Percentiles rank a stretch among this genome's conserved stretches.
phyloP scores from a whole-genome alignment of 257 asterid genomes.

The Penstemon davidsonii region DNA sequence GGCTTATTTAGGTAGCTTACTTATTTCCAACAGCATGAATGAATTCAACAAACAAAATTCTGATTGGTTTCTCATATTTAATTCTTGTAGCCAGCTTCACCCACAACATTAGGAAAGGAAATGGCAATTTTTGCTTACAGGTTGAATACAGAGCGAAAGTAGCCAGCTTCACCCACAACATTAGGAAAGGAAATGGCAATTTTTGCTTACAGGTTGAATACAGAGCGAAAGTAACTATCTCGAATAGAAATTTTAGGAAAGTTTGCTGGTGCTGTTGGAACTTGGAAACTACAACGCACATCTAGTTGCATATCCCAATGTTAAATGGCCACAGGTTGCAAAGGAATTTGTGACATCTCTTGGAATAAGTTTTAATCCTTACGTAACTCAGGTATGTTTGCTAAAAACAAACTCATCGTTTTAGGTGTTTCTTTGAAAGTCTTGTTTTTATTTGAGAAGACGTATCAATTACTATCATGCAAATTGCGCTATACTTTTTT shows the following conservation, averaged over 20 bases:
- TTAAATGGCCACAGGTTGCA: constrained; percentile 50
- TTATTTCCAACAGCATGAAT: constrained; percentile 5
- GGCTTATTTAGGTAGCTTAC: background rate
- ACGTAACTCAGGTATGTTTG: constrained; percentile 51
- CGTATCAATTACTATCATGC: background rate
- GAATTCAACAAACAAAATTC: background rate
- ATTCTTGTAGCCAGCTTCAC: too few relatives aligned
- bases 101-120: too few relatives aligned
- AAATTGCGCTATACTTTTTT: background rate
- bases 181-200: constrained; percentile 68
- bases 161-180: constrained; percentile 69
- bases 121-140: too few relatives aligned
- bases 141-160: too few relatives aligned
- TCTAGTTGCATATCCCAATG: constrained; percentile 55
- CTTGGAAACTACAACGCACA: constrained; percentile 72
- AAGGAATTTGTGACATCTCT: constrained; percentile 64
- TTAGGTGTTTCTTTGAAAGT: constrained; percentile 3
- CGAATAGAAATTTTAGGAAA: constrained; percentile 49
- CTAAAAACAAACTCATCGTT: background rate
- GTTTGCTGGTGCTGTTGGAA: constrained; percentile 75
- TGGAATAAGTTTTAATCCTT: constrained; percentile 54
- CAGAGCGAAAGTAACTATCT: constrained; percentile 36
- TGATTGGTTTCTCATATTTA: constrained; percentile 10
- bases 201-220: constrained; percentile 50
- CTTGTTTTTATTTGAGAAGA: background rate